A percentile compares a stretch with the other conserved stretches of the same genome.
phyloP scores from a whole-genome alignment of 805 yeast species.

The Zygotorulaspora chibaensis region DNA sequence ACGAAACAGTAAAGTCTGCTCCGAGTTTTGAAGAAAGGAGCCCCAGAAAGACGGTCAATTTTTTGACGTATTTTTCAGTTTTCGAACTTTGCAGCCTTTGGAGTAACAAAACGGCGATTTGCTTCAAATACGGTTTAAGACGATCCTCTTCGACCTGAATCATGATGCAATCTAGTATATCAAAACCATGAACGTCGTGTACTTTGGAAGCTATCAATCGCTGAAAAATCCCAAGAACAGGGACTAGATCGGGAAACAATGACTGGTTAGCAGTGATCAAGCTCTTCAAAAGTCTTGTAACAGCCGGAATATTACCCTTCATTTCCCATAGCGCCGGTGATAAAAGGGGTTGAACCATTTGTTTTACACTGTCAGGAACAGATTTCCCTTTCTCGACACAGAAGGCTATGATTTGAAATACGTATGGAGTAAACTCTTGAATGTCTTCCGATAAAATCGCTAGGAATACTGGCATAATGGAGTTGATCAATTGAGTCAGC shows the following conservation, averaged over 20 bases:
- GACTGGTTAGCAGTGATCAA: constrained; percentile 44
- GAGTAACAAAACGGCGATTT: constrained; percentile 70
- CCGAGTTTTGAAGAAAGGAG: constrained; percentile 45
- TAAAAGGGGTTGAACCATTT: constrained; percentile 72
- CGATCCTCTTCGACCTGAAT: constrained; percentile 47
- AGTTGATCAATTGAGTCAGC: constrained; percentile 32
- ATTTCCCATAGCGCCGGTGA: constrained; percentile 94
- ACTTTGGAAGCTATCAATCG: constrained; percentile 80
- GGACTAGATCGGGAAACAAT: constrained; percentile 50
- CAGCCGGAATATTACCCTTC: constrained; percentile 89
- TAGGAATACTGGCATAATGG: constrained; percentile 64
- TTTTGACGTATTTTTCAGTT: constrained; percentile 75
- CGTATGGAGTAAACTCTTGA: constrained; percentile 91
- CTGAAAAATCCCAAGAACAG: constrained; percentile 94
- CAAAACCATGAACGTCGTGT: constrained; percentile 81
- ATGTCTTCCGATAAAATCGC: constrained; percentile 73
- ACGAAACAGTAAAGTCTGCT: constrained; percentile 52
- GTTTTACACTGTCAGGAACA: constrained; percentile 62
- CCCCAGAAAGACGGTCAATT: constrained; percentile 61
- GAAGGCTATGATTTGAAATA: constrained; percentile 83
- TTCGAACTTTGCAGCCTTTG: constrained; percentile 76
- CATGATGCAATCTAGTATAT: constrained; percentile 68
- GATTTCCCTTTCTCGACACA: constrained; percentile 52
- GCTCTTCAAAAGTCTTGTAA: constrained; percentile 71
- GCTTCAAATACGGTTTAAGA: constrained; percentile 55